These are phyloP conservation scores for Brassica rapa DNA, from an alignment of 345 rosid species.

Conservation along the genomic window DNA sequence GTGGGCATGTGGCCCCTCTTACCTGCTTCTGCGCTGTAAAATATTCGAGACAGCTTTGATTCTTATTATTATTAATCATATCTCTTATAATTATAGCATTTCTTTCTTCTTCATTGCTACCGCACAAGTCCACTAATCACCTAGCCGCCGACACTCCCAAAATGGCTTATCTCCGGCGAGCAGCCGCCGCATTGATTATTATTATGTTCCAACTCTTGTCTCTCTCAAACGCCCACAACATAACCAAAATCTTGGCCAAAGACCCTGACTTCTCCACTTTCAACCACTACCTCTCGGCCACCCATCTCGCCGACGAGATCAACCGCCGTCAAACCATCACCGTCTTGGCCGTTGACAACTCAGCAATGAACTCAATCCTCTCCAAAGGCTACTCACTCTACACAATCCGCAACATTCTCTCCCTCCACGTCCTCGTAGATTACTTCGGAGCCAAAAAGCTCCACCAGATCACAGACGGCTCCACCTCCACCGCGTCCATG, in stretches of 20 bases:
- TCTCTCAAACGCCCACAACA: slow-evolving; percentile 66
- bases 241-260: slow-evolving; percentile 69
- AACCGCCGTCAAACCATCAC: slow-evolving; percentile 87
- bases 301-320: slow-evolving; percentile 86
- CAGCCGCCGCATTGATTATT: slow-evolving; percentile 31
- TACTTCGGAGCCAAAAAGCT: slow-evolving; percentile 92
- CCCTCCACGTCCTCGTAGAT: slow-evolving; percentile 86
- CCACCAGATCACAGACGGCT: slow-evolving; percentile 75
- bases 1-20: slow-evolving; percentile 12
- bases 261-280: slow-evolving; percentile 84
- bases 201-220: slow-evolving; percentile 30
- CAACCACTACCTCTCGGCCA: slow-evolving; percentile 84
- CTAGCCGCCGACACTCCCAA: neutral
- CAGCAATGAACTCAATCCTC: slow-evolving; percentile 74
- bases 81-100: neutral
- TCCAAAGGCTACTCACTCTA: slow-evolving; percentile 59
- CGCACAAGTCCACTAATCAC: slow-evolving; percentile 10
- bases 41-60: slow-evolving; percentile 4
- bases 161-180: slow-evolving; percentile 22
- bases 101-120: slow-evolving; percentile 1
- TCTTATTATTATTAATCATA: neutral
- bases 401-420: slow-evolving; percentile 78
- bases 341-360: slow-evolving; percentile 78
- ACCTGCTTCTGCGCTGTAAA: slow-evolving; percentile 9
- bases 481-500: slow-evolving; percentile 73